Base-by-base conservation (phyloP, 352 stramenopile species). In the Globisporangium sylvaticum region DNA sequence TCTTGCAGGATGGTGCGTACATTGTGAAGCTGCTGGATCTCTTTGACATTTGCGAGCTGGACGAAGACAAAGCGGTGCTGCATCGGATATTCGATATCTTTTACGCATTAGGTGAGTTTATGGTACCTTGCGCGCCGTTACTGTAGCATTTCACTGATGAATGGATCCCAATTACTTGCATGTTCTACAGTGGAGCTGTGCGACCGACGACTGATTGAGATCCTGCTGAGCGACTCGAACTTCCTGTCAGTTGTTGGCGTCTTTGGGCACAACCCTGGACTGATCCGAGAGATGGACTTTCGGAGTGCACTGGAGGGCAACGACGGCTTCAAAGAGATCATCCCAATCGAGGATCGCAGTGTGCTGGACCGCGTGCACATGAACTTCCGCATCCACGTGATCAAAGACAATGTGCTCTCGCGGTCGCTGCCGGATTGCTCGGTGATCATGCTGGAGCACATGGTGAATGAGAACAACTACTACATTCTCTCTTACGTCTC, bases 351-450 rank as follows among this genome's bases (percentile, higher is more conserved):
- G 24, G 85, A 95, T 52, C 65, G 44, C 0, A 65, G 42, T 42
- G 78, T 95, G n/a, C 70, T 88, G 32, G 72, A 82, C n/a, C 83
- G 83, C 24, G 80, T 94, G 22, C 87, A 95, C 63, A 83, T 91
- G 71, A 95, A 95, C 71, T 95, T 88, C 62, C 87, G 87, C 44
- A 93, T 95, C 66, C 84, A 94, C 60, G 87, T 93, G 62, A 91
- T 95, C 66, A 95, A 94, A 59, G 87, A 95, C 68, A 94, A 92
- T 58, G 80, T 95, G 52, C 55, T 95, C 20, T 86, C 84, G 44
- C 82, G 87, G n/a, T 87, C 83, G 46, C 63, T 95, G 9, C 84
- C 85, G 0, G 87, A 95, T 64, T 79, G 81, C 57, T 87, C 81
- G 27, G 81, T 89, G 39, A 78, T 93, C 55, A 83, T 93, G 76